Evolutionary conservation across 352 stramenopile species (phyloP), one percentile per base, ranked within the genome.

Genomic region (Globisporangium canariense): DNA sequence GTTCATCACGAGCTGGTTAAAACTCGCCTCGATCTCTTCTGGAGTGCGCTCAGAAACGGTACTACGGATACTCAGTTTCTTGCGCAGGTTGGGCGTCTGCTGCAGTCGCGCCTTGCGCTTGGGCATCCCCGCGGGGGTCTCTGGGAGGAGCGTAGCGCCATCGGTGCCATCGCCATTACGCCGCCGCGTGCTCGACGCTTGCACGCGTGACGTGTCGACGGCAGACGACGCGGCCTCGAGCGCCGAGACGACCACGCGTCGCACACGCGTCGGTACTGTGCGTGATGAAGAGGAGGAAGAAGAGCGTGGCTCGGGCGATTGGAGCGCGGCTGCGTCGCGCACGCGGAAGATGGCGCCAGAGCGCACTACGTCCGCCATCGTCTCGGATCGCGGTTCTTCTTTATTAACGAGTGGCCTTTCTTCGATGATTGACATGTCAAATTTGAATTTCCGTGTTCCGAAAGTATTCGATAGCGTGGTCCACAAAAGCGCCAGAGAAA

Each of bases 331-430:
- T 0, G 70, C 47, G 50, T 68, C 64, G 62, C 66, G 64, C 25
- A 74, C 67, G 53, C 70, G 70, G 64, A 72, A 74, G 58, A 74
- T 76, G 43, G 63, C 63, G 50, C 70, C 70, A 10, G 60, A 71
- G 60, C 63, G 66, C 34, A 76, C 63, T 9, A 71, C 62, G 60
- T 76, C 70, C 22, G 70, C 66, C 70, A 76, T 76, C 4, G n/a
- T 53, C n/a, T 28, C 25, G 25, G 25, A 2, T n/a, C 11, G 30
- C 9, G 34, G 3, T 43, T 56, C 9, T 54, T 46, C 34, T 56
- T 53, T 52, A 10, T 1, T 30, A 7, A 18, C 43, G 18, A 50
- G 13, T 25, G 43, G 43, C 43, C 13, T 50, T 50, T 28, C 43
- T 50, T 36, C 32, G 32, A 76, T 28, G 25, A 28, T 28, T 28